Evolutionary conservation across 371 early-diverging fungal species (phyloP), one percentile per base, ranked within the genome.

Genomic region (Lichtheimia ornata): DNA sequence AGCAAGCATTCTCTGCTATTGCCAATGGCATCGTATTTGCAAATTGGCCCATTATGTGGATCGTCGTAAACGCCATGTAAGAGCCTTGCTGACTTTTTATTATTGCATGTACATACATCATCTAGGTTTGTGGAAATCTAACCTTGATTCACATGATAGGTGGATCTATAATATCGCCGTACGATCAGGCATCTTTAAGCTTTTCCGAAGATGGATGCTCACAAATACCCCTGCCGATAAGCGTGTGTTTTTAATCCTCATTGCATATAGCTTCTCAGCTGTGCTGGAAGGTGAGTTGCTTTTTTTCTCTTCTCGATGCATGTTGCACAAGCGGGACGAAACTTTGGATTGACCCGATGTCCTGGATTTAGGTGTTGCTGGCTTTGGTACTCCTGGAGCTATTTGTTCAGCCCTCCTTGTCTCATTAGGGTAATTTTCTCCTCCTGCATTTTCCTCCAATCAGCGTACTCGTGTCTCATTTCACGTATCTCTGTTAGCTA

Each of bases 31-130:
- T 81, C 1, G 73, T 76, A 1, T 81, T 74, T 65, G 80, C 80
- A 2, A 74, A 80, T 40, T 81, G 82, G 82, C 82, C 82, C 0
- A 78, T 81, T 60, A 81, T 81, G 82, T 81, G 82, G 82, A 81
- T 81, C 30, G 82, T 81, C 1, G 65, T 77, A 12, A 77, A 81
- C 55, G 82, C 82, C 0, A 76, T 81, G 76, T 73, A 71, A 63
- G 56, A 9, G 30, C 30, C 50, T 22, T 4, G 3, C 4, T 47
- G 47, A 7, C 1, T 5, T 22, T 42, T 18, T 25, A 9, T 18
- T 25, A 9, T 22, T 22, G 22, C 35, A n/a, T 40, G 4, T 3
- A 9, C 4, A 20, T 35, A n/a, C n/a, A n/a, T n/a, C n/a, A 9
- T 28, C 5, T 28, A 28, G 28, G 28, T 11, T 35, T 11, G 22